A percentile compares a stretch with the other conserved stretches of the same genome.
phyloP scores from a whole-genome alignment of 345 rosid genomes.

The Murraya koenigii region DNA sequence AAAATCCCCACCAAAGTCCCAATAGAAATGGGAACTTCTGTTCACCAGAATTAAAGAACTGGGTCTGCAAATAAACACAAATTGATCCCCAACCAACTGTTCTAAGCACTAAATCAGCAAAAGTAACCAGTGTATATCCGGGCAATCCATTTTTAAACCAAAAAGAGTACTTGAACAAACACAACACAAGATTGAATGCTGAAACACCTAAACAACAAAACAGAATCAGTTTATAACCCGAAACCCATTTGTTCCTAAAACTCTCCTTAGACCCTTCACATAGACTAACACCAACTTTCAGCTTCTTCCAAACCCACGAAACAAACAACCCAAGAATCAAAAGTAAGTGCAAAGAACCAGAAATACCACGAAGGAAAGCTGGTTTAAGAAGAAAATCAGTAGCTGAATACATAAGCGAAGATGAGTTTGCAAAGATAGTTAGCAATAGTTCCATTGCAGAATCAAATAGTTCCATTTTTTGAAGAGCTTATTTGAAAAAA shows the following conservation, averaged over 20 bases:
- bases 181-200: conserved; percentile 28
- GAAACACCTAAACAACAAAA: conserved; percentile 39
- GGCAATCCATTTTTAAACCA: conserved; percentile 41
- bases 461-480: conserved; percentile 28
- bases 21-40: conserved; percentile 31
- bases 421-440: conserved; percentile 20
- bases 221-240: conserved; percentile 31
- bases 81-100: conserved; percentile 48
- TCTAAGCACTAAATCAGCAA: conserved; percentile 35
- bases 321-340: conserved; percentile 38
- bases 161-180: conserved; percentile 35
- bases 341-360: conserved; percentile 39
- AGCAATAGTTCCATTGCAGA: conserved; percentile 8
- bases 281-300: conserved; percentile 13
- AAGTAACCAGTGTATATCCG: conserved; percentile 30
- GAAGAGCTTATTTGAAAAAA: background rate
- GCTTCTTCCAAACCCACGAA: conserved; percentile 33
- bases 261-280: conserved; percentile 22
- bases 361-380: conserved; percentile 37
- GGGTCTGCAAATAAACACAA: conserved; percentile 30
- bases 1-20: conserved; percentile 57
- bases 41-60: conserved; percentile 20
- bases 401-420: conserved; percentile 27
- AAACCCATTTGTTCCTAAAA: conserved; percentile 14
- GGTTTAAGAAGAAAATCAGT: conserved; percentile 36